Evolutionary conservation across 2,329 filamentous ascomycete species (phyloP).

Genomic region (Ramularia endophylla): DNA sequence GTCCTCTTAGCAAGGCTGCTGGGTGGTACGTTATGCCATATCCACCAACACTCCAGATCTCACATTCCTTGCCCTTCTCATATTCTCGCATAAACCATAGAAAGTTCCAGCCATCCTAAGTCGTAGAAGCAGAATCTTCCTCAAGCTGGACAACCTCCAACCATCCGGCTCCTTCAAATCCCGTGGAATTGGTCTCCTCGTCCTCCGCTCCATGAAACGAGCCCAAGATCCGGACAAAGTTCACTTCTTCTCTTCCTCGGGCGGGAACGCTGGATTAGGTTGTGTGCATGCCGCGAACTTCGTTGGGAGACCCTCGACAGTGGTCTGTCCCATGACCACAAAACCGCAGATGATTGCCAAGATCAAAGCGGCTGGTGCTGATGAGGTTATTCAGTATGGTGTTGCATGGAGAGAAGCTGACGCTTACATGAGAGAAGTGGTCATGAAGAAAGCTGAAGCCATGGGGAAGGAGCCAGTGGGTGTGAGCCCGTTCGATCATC

Average conservation of each 20-base stretch:
- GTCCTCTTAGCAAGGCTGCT: slow-evolving; percentile 60
- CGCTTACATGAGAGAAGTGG: slow-evolving; percentile 53
- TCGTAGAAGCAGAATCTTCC: slow-evolving; percentile 73
- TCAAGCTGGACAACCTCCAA: slow-evolving; percentile 81
- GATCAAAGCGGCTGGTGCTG: slow-evolving; percentile 60
- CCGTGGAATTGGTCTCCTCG: slow-evolving; percentile 64
- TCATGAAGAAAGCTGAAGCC: slow-evolving; percentile 39
- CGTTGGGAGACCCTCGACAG: slow-evolving; percentile 61
- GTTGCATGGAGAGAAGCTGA: slow-evolving; percentile 66
- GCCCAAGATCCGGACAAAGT: slow-evolving; percentile 27
- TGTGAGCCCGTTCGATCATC: slow-evolving; percentile 65
- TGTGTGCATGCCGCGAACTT: slow-evolving; percentile 65
- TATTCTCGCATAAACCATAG: too few relatives aligned
- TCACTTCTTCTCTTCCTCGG: slow-evolving; percentile 58
- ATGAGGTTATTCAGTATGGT: slow-evolving; percentile 63
- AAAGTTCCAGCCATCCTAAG: too few relatives aligned
- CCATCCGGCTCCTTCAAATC: slow-evolving; percentile 85
- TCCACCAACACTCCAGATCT: too few relatives aligned
- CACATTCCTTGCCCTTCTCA: too few relatives aligned
- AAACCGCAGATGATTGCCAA: slow-evolving; percentile 66
- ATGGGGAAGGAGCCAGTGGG: slow-evolving; percentile 53
- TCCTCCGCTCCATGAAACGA: slow-evolving; percentile 47
- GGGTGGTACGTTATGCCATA: slow-evolving; percentile 56
- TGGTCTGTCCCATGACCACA: slow-evolving; percentile 65
- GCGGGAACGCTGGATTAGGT: slow-evolving; percentile 79